These are phyloP conservation scores for Leptographium lundbergii DNA, from an alignment of 2,329 filamentous ascomycete species.

Conservation along the genomic window DNA sequence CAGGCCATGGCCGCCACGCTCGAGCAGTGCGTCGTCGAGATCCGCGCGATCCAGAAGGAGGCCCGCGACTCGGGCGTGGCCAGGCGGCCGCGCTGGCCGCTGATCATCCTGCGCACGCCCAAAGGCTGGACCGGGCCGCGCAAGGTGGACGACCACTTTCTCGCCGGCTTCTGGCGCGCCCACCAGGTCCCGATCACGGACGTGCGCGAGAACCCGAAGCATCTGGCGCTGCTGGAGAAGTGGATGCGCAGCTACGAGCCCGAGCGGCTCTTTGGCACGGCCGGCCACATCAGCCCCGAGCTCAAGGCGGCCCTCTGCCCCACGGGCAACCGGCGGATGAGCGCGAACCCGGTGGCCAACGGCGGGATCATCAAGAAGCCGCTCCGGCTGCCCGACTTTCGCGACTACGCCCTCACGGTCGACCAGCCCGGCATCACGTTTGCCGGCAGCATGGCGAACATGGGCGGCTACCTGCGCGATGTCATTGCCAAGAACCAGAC, in stretches of 20 bases:
- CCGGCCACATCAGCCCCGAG: slow-evolving; percentile 50
- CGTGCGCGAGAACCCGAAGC: slow-evolving; percentile 49
- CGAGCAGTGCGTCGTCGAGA: slow-evolving; percentile 59
- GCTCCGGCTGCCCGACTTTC: slow-evolving; percentile 58
- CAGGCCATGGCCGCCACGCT: slow-evolving; percentile 70
- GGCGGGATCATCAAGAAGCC: slow-evolving; percentile 56
- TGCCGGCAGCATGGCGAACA: slow-evolving; percentile 55
- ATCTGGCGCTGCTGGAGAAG: slow-evolving; percentile 55
- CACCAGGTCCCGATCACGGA: slow-evolving; percentile 69
- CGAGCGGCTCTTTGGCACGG: slow-evolving; percentile 53
- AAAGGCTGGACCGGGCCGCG: slow-evolving; percentile 72
- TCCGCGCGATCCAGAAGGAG: slow-evolving; percentile 55
- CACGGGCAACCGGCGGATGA: slow-evolving; percentile 55
- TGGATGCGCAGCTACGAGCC: slow-evolving; percentile 72
- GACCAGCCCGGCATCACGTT: slow-evolving; percentile 44
- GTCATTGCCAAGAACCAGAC: slow-evolving; percentile 50
- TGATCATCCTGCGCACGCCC: slow-evolving; percentile 64
- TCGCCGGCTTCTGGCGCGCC: slow-evolving; percentile 67
- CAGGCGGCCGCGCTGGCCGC: slow-evolving; percentile 62
- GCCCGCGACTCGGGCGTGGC: slow-evolving; percentile 57
- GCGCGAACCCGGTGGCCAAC: slow-evolving; percentile 63
- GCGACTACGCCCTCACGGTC: slow-evolving; percentile 50
- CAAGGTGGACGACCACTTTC: slow-evolving; percentile 55
- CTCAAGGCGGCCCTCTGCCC: slow-evolving; percentile 53
- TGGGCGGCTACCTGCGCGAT: slow-evolving; percentile 54